Evolutionary conservation across 1,139 yeast genomes (phyloP).

Genomic region (Hyphopichia burtonii): DNA sequence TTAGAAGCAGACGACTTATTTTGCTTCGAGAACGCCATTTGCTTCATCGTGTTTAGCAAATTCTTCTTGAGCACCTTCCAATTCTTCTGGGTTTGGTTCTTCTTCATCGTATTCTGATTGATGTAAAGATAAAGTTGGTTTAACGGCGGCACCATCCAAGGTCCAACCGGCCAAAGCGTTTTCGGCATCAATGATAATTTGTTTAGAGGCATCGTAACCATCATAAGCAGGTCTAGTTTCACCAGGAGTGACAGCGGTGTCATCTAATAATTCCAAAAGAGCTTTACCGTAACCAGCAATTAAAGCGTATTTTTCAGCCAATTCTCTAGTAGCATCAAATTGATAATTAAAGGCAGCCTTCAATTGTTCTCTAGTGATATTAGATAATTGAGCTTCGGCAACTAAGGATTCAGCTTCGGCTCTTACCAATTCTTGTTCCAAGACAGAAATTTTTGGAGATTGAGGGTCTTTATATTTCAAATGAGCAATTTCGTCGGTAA

Average conservation of each 20-base stretch:
- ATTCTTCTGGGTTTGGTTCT: constrained; percentile 52
- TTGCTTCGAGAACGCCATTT: constrained; percentile 1
- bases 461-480: constrained; percentile 98
- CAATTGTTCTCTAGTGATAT: constrained; percentile 95
- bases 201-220: constrained; percentile 97
- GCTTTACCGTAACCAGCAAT: constrained; percentile 99
- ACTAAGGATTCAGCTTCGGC: constrained; percentile 99
- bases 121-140: constrained; percentile 89
- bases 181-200: constrained; percentile 96
- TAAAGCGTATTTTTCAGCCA: constrained; percentile 92
- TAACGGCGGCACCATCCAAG: constrained; percentile 89
- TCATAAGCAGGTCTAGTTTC: constrained; percentile 98
- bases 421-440: constrained; percentile 97
- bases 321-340: constrained; percentile 94
- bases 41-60: constrained; percentile 42
- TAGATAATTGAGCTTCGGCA: constrained; percentile 97
- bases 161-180: constrained; percentile 96
- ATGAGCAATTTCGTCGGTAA: constrained; percentile 96
- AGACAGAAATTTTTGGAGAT: constrained; percentile 89
- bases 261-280: constrained; percentile 90
- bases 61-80: constrained; percentile 48
- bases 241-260: constrained; percentile 97
- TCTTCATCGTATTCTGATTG: constrained; percentile 71
- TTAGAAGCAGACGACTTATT: too few species aligned
- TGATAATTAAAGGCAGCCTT: constrained; percentile 97